Percentiles rank a stretch among this genome's conserved stretches.
Conservation (phyloP, 1,139 yeast species). For the Debaryomycetaceae sp. region DNA sequence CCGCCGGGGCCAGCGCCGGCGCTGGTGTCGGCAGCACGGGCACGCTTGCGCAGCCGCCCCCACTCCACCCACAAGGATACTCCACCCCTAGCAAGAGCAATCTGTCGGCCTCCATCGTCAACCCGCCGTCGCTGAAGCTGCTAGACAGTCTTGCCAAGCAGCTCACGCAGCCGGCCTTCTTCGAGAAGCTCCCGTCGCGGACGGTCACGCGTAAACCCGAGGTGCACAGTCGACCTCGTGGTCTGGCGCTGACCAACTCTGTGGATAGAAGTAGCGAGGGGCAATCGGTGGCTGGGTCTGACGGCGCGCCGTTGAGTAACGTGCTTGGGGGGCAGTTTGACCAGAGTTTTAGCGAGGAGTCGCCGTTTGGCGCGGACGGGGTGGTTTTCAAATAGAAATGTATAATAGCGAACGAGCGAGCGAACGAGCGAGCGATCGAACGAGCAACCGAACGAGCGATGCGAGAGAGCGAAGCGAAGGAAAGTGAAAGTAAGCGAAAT, state of each 20-base stretch:
- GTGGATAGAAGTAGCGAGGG: conserved; percentile 3
- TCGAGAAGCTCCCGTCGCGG: conserved; percentile 37
- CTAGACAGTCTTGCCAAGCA: conserved; percentile 42
- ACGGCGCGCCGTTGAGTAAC: conserved; percentile 6
- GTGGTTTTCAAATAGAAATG: conserved; percentile 7
- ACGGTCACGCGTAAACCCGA: no score
- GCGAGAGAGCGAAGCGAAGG: no score
- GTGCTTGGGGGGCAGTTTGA: conserved; percentile 6
- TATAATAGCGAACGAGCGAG: no score
- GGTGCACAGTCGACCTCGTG: conserved; percentile 1
- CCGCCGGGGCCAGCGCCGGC: conserved; percentile 2
- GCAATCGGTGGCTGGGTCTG: no score
- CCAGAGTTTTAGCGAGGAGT: conserved; percentile 2
- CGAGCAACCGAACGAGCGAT: no score
- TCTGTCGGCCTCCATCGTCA: conserved; percentile 8
- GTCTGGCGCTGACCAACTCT: conserved; percentile 3
- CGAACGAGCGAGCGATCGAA: no score
- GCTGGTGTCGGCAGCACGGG: neutral
- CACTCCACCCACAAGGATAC: conserved; percentile 6
- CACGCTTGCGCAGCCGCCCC: conserved; percentile 1
- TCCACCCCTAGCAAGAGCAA: conserved; percentile 9
- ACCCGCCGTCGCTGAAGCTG: conserved; percentile 12
- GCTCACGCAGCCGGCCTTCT: conserved; percentile 30
- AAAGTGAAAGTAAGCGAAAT: no score
- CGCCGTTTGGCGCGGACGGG: conserved; percentile 4